Percentiles rank a stretch among this genome's conserved stretches.
Conservation (phyloP, 179 eudicot genomes). For the Nepenthes alata region DNA sequence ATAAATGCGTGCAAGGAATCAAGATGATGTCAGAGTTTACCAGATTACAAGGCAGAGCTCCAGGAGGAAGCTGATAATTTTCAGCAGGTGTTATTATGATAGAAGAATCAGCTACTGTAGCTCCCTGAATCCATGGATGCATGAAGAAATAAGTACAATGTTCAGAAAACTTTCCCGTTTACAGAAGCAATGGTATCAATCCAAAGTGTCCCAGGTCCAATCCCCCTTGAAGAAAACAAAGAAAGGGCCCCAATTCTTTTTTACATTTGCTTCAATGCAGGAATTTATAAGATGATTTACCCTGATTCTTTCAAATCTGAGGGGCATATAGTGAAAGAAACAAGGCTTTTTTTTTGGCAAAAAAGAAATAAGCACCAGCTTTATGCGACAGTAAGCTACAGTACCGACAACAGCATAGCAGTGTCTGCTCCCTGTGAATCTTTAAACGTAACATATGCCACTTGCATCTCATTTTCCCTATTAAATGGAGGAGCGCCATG, state of each 20-base stretch:
- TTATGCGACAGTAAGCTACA: not conserved
- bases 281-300: too few species aligned
- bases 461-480: constrained; percentile 27
- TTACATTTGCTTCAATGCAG: too few species aligned
- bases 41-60: constrained; percentile 19
- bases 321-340: too few species aligned
- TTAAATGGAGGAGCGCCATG: not conserved
- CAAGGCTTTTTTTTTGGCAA: not conserved
- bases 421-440: constrained; percentile 37
- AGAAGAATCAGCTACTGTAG: constrained; percentile 20
- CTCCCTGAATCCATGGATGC: constrained; percentile 17
- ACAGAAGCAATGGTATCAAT: too few species aligned
- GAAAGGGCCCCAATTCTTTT: too few species aligned
- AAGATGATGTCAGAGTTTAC: constrained; percentile 11
- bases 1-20: not conserved
- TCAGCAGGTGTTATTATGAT: constrained; percentile 28
- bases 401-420: constrained; percentile 32
- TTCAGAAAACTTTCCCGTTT: not conserved
- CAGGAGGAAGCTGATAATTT: constrained; percentile 37
- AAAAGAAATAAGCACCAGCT: not conserved
- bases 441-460: constrained; percentile 37
- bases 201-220: too few species aligned
- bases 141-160: not conserved
- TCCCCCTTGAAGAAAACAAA: too few species aligned
- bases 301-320: too few species aligned